These are phyloP conservation scores for Fusarium sp. DNA, from an alignment of 2,329 filamentous ascomycete genomes.

Conservation along the genomic window DNA sequence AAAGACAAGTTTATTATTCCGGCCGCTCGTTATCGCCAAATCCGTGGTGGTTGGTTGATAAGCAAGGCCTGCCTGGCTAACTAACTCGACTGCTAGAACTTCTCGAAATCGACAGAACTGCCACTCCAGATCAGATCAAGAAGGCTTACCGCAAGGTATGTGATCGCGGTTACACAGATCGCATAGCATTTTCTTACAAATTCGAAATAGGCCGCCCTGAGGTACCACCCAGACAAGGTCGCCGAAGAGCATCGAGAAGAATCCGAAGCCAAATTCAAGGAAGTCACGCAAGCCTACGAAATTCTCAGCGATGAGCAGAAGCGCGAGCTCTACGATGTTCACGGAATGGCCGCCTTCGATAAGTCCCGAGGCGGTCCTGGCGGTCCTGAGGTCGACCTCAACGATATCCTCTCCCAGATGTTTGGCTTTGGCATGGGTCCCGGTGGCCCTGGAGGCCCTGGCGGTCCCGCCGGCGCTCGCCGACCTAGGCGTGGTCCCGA, in stretches of 20 bases:
- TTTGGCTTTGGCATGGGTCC: constrained; percentile 78
- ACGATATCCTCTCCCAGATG: constrained; percentile 94
- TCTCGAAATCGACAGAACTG: constrained; percentile 76
- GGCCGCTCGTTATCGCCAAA: not conserved
- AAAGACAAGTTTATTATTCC: not conserved
- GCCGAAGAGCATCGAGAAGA: constrained; percentile 83
- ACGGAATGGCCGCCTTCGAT: constrained; percentile 97
- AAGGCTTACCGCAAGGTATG: constrained; percentile 94
- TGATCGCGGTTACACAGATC: constrained; percentile 12
- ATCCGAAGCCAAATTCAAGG: constrained; percentile 92
- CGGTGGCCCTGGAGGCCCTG: constrained; percentile 55
- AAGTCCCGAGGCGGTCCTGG: constrained; percentile 73
- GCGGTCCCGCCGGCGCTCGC: constrained; percentile 63
- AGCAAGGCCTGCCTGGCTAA: constrained; percentile 13
- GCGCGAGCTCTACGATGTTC: constrained; percentile 87
- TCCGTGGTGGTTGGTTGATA: constrained; percentile 8
- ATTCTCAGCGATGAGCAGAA: constrained; percentile 97
- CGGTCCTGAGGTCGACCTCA: constrained; percentile 80
- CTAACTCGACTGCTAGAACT: constrained; percentile 66
- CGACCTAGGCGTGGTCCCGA: constrained; percentile 77
- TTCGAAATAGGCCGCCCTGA: constrained; percentile 75
- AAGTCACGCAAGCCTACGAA: constrained; percentile 93
- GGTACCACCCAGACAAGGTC: constrained; percentile 95
- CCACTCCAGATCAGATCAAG: constrained; percentile 84
- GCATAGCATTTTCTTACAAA: constrained; percentile 17